Base-by-base conservation (phyloP, 768 basidiomycete species). In the Tylopilus sp. region DNA sequence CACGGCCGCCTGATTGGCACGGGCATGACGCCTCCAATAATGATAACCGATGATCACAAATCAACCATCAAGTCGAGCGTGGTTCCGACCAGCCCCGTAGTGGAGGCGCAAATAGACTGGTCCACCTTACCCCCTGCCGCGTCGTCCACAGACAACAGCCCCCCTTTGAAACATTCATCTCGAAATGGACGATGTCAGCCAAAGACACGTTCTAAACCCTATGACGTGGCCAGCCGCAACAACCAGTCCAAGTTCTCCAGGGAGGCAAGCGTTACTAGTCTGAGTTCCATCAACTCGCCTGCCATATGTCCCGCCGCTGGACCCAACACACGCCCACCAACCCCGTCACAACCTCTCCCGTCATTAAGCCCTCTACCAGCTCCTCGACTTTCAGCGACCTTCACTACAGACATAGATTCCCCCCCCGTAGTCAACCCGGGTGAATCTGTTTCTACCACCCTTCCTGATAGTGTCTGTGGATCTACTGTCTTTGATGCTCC, bases 1-100 rank as follows among this genome's bases (percentile, higher is more conserved):
- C 74, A 72, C 22, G 95, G 94, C 3, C 80, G 87, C 20, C 70
- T 91, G 43, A 82, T 98, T 47, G 95, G 91, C 13, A 77, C 80
- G 8, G 93, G 92, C 5, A 79, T 76, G 48, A 90, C 93, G 2
- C 82, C 85, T 26, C 92, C 95, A 4, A 94, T 99, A 59, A 95
- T 98, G 86, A 98, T 98, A 58, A 99, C 95, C 2, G 97, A 99
- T 73, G 97, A 99, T 69, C 97, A 99, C 74, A 99, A 99, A 73
- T 93, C 91, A 25, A 80, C 74, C 4, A 59, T 68, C 43, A 69
- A 71, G 56, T 51, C 61, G 12, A 60, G 57, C 44, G 23, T 39
- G 17, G 23, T 64, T 55, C 54, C 68, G 61, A 50, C 54, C 59
- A 26, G 76, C 73, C 44, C 66, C n/a, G 65, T 73, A 31, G 56